phyloP scores from a whole-genome alignment of 1,284 basidiomycete species.

The Coriolopsis trogii region DNA sequence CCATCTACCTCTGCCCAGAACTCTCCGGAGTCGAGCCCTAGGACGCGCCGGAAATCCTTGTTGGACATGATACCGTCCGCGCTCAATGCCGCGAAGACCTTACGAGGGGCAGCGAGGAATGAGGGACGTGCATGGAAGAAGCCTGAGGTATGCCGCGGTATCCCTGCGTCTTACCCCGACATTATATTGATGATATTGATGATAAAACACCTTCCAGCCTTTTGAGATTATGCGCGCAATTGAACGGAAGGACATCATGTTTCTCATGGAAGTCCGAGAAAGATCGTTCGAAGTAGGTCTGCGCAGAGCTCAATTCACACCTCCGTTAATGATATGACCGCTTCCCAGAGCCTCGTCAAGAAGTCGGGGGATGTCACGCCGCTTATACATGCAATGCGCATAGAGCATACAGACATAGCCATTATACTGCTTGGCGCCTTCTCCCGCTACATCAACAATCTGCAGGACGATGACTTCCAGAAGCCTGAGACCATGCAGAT shows the following conservation, averaged over 20 bases:
- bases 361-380: conserved; percentile 77
- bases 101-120: conserved; percentile 12
- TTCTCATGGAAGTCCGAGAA: conserved; percentile 79
- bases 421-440: conserved; percentile 79
- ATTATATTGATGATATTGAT: too few relatives aligned
- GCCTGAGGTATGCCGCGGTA: conserved; percentile 52
- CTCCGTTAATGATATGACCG: not conserved
- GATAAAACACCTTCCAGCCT: too few relatives aligned
- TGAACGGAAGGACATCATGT: conserved; percentile 72
- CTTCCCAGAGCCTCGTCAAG: conserved; percentile 64
- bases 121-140: conserved; percentile 48
- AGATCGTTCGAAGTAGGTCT: conserved; percentile 70
- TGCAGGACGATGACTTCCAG: conserved; percentile 70
- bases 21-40: conserved; percentile 16
- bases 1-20: conserved; percentile 5
- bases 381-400: conserved; percentile 79
- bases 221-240: conserved; percentile 77
- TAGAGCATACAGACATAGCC: conserved; percentile 74
- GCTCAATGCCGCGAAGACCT: conserved; percentile 23
- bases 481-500: conserved; percentile 64
- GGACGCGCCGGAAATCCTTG: conserved; percentile 22
- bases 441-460: conserved; percentile 78
- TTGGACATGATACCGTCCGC: conserved; percentile 29
- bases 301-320: not conserved
- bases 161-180: not conserved